These are phyloP conservation scores for Neospora caninum DNA, from an alignment of 169 alveolate genomes.

Conservation along the genomic window DNA sequence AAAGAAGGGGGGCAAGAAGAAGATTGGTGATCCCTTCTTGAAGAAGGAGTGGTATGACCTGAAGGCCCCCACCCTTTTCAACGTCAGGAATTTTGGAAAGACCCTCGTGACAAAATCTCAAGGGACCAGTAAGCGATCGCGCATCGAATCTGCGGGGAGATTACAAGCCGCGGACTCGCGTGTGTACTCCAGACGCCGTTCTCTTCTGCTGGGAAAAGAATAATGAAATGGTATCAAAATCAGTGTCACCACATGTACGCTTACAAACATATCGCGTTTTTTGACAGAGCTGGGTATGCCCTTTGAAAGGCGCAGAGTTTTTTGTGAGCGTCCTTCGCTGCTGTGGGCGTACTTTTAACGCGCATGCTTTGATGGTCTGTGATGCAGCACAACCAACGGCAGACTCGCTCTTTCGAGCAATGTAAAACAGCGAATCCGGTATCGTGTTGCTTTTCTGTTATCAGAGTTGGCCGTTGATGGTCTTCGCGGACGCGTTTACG, in stretches of 20 bases:
- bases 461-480: conserved; percentile 91
- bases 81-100: conserved; percentile 92
- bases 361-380: too few relatives aligned
- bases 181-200: background rate
- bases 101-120: conserved; percentile 95
- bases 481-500: conserved; percentile 95
- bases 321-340: too few relatives aligned
- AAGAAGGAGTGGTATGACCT: conserved; percentile 97
- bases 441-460: conserved; percentile 74
- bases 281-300: too few relatives aligned
- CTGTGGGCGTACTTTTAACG: too few relatives aligned
- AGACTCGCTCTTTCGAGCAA: too few relatives aligned
- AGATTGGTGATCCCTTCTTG: conserved; percentile 95
- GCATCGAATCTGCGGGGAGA: conserved; percentile 3
- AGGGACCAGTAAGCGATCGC: conserved; percentile 84
- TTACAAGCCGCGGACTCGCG: background rate
- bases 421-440: too few relatives aligned
- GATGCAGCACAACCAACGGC: too few relatives aligned
- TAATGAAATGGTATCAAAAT: too few relatives aligned
- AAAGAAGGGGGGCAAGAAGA: conserved; percentile 97
- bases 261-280: too few relatives aligned
- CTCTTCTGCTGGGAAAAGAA: background rate
- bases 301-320: too few relatives aligned
- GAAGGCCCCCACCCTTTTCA: conserved; percentile 95
- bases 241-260: too few relatives aligned